These are phyloP conservation scores for Hordeum pubiflorum DNA, from an alignment of 202 grass and related monocot species.

Conservation along the genomic window DNA sequence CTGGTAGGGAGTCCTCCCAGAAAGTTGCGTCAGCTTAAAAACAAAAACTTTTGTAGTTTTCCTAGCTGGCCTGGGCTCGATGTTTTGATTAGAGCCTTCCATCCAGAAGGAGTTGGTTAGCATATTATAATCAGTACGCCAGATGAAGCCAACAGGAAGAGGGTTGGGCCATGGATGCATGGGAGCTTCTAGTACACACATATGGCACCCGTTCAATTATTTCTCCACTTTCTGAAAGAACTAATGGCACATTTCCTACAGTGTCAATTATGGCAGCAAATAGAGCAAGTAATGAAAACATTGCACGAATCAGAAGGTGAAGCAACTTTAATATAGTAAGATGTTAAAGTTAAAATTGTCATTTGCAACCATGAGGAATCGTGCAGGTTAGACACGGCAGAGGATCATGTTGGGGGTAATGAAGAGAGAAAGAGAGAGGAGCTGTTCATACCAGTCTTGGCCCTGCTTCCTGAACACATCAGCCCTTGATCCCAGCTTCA, in stretches of 20 bases:
- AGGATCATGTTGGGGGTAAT: constrained; percentile 8
- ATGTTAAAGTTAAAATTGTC: neutral
- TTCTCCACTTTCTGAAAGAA: neutral
- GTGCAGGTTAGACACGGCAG: constrained; percentile 13
- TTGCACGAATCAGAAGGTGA: neutral
- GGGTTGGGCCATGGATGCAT: constrained; percentile 13
- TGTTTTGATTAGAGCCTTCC: constrained; percentile 15
- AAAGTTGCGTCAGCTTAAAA: constrained; percentile 10
- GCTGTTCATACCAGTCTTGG: constrained; percentile 51
- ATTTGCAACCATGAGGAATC: neutral
- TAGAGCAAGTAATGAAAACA: neutral
- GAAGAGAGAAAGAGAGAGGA: neutral
- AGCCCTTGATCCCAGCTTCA: constrained; percentile 73
- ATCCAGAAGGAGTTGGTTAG: constrained; percentile 24
- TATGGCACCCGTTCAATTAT: constrained; percentile 11
- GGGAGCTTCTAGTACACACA: constrained; percentile 11
- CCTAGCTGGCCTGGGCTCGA: constrained; percentile 28
- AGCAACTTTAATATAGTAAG: neutral
- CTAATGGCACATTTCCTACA: neutral
- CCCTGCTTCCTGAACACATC: constrained; percentile 82
- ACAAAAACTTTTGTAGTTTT: constrained; percentile 14
- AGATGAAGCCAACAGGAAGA: constrained; percentile 31
- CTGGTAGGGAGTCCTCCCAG: neutral
- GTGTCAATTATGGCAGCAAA: constrained; percentile 3
- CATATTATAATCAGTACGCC: constrained; percentile 24